These are phyloP conservation scores for Trichoderma koningii DNA, from an alignment of 2,329 filamentous ascomycete genomes.

Conservation along the genomic window DNA sequence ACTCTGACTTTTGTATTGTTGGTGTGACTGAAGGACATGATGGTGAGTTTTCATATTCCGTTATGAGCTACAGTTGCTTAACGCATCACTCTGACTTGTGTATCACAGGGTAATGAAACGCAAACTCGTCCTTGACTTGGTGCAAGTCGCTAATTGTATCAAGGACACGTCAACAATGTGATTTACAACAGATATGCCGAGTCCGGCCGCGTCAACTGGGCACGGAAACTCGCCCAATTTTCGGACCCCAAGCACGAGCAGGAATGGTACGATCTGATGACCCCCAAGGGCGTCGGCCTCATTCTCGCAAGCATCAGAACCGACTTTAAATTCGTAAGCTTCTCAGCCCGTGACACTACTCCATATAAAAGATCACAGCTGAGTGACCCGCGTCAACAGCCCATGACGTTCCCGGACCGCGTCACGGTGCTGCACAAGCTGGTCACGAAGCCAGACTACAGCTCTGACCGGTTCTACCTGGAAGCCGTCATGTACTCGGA, in stretches of 20 bases:
- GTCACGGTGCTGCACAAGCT: conserved; percentile 85
- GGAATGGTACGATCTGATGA: conserved; percentile 71
- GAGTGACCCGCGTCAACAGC: conserved; percentile 43
- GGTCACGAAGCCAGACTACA: conserved; percentile 48
- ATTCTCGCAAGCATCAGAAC: conserved; percentile 79
- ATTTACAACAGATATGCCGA: conserved; percentile 84
- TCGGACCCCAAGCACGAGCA: conserved; percentile 59
- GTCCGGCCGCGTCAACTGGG: conserved; percentile 77
- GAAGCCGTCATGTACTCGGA: conserved; percentile 74
- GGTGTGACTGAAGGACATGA: neutral
- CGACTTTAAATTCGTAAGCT: conserved; percentile 81
- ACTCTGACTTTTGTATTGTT: neutral
- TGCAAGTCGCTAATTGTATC: neutral
- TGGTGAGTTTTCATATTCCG: conserved; percentile 2
- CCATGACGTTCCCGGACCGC: conserved; percentile 79
- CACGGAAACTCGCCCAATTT: conserved; percentile 65
- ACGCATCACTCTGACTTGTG: neutral
- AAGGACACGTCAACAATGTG: conserved; percentile 79
- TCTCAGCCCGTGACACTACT: neutral
- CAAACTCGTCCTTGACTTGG: neutral
- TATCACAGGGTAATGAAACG: conserved; percentile 2
- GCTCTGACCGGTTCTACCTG: conserved; percentile 55
- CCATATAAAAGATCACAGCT: neutral
- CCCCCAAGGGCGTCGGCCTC: conserved; percentile 66
- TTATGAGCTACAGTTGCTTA: neutral